These are phyloP conservation scores for Glycine tomentella DNA, from an alignment of 306 rosid species.

Conservation along the genomic window DNA sequence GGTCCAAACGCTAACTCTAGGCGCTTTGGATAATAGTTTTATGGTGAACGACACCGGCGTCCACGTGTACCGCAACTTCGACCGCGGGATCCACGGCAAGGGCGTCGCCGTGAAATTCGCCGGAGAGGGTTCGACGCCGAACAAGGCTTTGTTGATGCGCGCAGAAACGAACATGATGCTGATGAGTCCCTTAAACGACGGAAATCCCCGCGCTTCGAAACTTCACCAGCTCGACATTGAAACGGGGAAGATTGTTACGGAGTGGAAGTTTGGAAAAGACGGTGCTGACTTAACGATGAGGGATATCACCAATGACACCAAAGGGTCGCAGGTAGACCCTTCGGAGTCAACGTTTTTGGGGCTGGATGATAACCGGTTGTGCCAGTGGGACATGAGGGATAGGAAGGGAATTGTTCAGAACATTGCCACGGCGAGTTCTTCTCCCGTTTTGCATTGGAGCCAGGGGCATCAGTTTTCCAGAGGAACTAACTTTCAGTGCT, in stretches of 20 bases:
- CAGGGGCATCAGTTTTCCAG: constrained; percentile 93
- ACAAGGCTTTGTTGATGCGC: constrained; percentile 76
- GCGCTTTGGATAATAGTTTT: constrained; percentile 89
- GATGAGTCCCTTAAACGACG: constrained; percentile 81
- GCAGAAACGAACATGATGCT: constrained; percentile 93
- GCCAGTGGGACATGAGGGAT: constrained; percentile 96
- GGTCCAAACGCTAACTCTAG: constrained; percentile 77
- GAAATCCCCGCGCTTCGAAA: constrained; percentile 68
- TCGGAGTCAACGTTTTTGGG: constrained; percentile 91
- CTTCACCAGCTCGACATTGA: constrained; percentile 86
- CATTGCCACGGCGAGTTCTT: constrained; percentile 59
- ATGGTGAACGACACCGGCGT: constrained; percentile 75
- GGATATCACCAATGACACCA: constrained; percentile 79
- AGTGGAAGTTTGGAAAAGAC: constrained; percentile 95
- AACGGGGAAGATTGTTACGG: constrained; percentile 80
- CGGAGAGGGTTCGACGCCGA: constrained; percentile 57
- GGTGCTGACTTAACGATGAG: constrained; percentile 84
- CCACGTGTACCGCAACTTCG: constrained; percentile 77
- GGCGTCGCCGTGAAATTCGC: constrained; percentile 73
- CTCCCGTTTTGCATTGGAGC: constrained; percentile 80
- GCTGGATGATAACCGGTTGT: constrained; percentile 90
- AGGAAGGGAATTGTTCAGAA: constrained; percentile 78
- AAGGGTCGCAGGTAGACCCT: constrained; percentile 88
- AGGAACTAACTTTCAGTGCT: constrained; percentile 89
- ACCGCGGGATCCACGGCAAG: constrained; percentile 83